These are phyloP conservation scores for Colletotrichum limetticola DNA, from an alignment of 2,329 filamentous ascomycete species.

Conservation along the genomic window DNA sequence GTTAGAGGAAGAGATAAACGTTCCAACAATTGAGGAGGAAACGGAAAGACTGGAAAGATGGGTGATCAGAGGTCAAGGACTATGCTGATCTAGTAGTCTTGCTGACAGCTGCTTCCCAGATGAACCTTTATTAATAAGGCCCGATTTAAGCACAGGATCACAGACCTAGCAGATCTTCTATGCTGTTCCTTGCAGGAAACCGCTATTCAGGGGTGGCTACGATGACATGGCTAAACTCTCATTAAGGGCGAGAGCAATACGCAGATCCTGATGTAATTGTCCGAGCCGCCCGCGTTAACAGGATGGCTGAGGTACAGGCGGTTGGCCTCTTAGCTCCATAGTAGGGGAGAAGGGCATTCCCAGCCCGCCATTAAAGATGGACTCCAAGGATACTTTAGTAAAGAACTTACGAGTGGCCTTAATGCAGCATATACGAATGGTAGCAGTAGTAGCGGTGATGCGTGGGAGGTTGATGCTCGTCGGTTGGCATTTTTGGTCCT, in stretches of 20 bases:
- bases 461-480: constrained; percentile 14
- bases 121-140: not conserved
- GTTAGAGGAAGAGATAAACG: not conserved
- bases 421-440: not conserved
- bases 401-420: not conserved
- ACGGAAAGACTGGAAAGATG: not conserved
- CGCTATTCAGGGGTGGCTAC: constrained; percentile 16
- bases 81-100: not conserved
- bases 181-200: constrained; percentile 18
- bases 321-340: constrained; percentile 1
- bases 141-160: constrained; percentile 4
- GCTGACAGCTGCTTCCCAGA: constrained; percentile 9
- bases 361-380: constrained; percentile 28
- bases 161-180: constrained; percentile 11
- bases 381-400: not conserved
- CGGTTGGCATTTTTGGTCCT: not conserved
- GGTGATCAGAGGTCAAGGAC: constrained; percentile 7
- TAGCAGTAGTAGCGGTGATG: not conserved
- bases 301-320: constrained; percentile 4
- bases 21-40: not conserved
- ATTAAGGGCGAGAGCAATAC: constrained; percentile 20
- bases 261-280: constrained; percentile 36
- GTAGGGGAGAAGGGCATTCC: not conserved
- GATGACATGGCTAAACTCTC: constrained; percentile 12
- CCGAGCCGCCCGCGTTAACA: constrained; percentile 9